These are phyloP conservation scores for Paraphaeosphaeria sporulosa DNA, from an alignment of 2,329 filamentous ascomycete genomes.

Conservation along the genomic window DNA sequence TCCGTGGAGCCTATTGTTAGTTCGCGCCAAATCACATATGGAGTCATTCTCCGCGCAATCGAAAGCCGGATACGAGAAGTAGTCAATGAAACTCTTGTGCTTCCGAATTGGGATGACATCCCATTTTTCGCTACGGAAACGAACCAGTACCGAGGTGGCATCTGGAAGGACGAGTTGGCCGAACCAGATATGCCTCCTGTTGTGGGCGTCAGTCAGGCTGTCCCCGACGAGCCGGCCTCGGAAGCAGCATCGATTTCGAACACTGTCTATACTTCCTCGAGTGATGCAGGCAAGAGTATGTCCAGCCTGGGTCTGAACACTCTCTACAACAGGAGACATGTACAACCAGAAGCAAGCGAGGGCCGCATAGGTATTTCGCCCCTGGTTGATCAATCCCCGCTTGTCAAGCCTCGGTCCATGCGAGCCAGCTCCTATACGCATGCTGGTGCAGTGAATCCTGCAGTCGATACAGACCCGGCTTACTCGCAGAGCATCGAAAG, in stretches of 20 bases:
- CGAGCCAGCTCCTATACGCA: conserved; percentile 65
- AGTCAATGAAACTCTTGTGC: conserved; percentile 86
- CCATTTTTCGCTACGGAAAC: conserved; percentile 85
- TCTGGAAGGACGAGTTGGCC: conserved; percentile 66
- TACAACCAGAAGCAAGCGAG: not conserved
- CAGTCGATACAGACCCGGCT: conserved; percentile 74
- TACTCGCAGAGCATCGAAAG: conserved; percentile 57
- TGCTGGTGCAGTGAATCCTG: conserved; percentile 67
- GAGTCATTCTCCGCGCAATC: conserved; percentile 88
- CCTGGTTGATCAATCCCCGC: conserved; percentile 29
- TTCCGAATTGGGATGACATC: conserved; percentile 95
- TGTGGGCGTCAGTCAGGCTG: not conserved
- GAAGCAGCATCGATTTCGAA: not conserved
- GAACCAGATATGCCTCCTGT: not conserved
- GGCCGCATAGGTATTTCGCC: conserved; percentile 31
- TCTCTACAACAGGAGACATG: not conserved
- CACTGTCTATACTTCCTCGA: conserved; percentile 2
- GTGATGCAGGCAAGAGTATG: conserved; percentile 6
- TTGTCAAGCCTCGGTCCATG: conserved; percentile 60
- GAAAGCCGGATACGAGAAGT: conserved; percentile 96
- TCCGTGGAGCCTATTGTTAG: conserved; percentile 96
- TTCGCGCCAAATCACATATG: conserved; percentile 93
- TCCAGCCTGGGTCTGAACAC: not conserved
- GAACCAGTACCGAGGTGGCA: conserved; percentile 83
- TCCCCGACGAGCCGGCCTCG: not conserved